Evolutionary conservation across 2,329 filamentous ascomycete genomes (phyloP), one percentile per base, ranked within the genome.

Genomic region (Penicillium sp.): DNA sequence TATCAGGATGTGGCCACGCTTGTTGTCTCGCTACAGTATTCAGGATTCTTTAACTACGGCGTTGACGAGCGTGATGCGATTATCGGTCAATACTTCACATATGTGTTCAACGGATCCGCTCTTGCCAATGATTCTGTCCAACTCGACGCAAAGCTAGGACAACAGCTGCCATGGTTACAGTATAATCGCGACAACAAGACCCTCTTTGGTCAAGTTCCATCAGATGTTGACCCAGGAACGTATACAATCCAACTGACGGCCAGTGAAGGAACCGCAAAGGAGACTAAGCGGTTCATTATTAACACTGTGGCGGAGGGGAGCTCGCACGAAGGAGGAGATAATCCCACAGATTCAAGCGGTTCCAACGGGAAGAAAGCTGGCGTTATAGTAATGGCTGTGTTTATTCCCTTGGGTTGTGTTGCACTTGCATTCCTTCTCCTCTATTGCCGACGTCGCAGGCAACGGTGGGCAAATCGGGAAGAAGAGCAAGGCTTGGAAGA

Each of bases 1-100:
- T 86, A 83, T 64, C 83, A 82, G 6, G 85, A 91, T 70, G 77
- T 76, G 5, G 83, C 90, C 7, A 86, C 84, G 53, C 79, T 87
- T 15, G 85, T 85, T 0, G 71, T 91, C 29, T 74, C 75, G 29
- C 66, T 87, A 11, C 68, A 77, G 29, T 74, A 82, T 31, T 74
- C 75, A 13, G 73, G 78, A 17, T 72, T 85, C 9, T 83, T 85
- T 65, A 68, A 67, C 3, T 75, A 76, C 3, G 75, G 76, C 1
- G 73, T 85, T 53, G 77, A 76, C 7, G 78, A 73, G 7, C 71
- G 85, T 50, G 81, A 82, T 64, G 81, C 82, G 6, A 82, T 79
- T 3, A 75, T 82, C 38, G 86, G 85, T 5, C 64, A 83, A 56
- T 69, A 76, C 7, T 85, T 88, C 60, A 75, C 71, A 23, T 83